Conservation (phyloP, 2,329 filamentous ascomycete species). For the Cordyceps javanica region DNA sequence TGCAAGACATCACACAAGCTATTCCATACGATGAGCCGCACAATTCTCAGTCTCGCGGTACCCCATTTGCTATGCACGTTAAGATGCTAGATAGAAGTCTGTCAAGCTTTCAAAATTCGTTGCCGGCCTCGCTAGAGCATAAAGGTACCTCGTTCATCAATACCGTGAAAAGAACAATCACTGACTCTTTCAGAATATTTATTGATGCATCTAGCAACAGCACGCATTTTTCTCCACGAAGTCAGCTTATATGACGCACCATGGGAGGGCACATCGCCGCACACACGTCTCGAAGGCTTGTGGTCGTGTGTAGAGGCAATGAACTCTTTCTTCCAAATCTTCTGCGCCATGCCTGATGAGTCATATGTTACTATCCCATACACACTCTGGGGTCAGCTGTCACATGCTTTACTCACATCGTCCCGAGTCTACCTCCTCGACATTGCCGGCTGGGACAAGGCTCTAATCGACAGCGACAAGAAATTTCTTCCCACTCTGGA, state of each 20-base stretch:
- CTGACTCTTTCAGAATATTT: neutral
- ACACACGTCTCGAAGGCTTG: neutral
- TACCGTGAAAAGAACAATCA: too few species aligned
- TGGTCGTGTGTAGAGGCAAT: conserved; percentile 1
- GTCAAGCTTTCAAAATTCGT: neutral
- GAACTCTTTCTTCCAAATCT: neutral
- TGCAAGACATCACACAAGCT: conserved; percentile 4
- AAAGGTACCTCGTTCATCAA: neutral
- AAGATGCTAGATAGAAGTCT: conserved; percentile 3
- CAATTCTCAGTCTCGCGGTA: neutral
- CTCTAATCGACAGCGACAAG: neutral
- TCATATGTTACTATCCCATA: neutral
- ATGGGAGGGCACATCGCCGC: neutral
- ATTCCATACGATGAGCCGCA: conserved; percentile 8
- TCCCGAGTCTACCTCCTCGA: conserved; percentile 4
- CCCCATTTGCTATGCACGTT: neutral
- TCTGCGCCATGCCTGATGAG: neutral
- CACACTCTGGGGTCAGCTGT: conserved; percentile 7
- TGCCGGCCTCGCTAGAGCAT: neutral
- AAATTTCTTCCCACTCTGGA: neutral
- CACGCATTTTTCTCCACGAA: conserved; percentile 6
- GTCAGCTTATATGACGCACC: conserved; percentile 5
- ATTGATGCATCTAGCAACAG: conserved; percentile 1
- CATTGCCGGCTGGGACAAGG: neutral
- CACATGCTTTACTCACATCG: conserved; percentile 2